Evolutionary conservation across 768 basidiomycete genomes (phyloP), one percentile per base, ranked within the genome.

Genomic region (Guyanaporus albipodus): DNA sequence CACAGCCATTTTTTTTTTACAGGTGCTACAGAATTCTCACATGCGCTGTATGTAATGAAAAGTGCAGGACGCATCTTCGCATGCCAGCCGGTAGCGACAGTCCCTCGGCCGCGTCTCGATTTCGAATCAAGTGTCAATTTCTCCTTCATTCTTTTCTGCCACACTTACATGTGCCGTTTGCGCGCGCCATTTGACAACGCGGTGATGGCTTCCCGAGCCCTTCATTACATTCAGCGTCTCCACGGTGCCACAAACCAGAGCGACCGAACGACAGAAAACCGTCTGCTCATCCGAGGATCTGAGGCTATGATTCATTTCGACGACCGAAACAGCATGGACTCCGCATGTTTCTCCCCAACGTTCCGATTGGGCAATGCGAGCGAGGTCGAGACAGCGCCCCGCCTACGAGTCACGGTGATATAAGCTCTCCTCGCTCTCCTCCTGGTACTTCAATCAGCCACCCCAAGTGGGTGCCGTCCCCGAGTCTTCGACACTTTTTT

Each of bases 271-370:
- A 32, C 4, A n/a, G 21, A 28, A 21, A 36, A 35, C 29, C 28
- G 15, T 18, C 31, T 14, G 29, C 43, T 35, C 48, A 36, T 50
- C 48, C 29, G 33, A 47, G 33, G 29, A 22, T 22, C 26, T 46
- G 52, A 50, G 56, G 56, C 56, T 44, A 58, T 57, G 56, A 27
- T 46, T 54, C 51, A 48, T 57, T 47, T 58, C 37, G 45, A 57
- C 49, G 29, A 47, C 32, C 38, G 35, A 42, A 48, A 45, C 48
- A 37, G 56, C 56, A 50, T 46, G 52, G 38, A 44, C 41, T 42
- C 41, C 43, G 48, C 56, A 48, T 50, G 56, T 50, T 42, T 23
- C 56, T 48, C 52, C 56, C 48, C 42, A 42, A n/a, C n/a, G 34
- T 35, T 21, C 37, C 33, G 45, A 34, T 36, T 27, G 22, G 34